Evolutionary conservation across 1,284 basidiomycete species (phyloP), one percentile per base, ranked within the genome.

Genomic region (Acaromyces ingoldii): DNA sequence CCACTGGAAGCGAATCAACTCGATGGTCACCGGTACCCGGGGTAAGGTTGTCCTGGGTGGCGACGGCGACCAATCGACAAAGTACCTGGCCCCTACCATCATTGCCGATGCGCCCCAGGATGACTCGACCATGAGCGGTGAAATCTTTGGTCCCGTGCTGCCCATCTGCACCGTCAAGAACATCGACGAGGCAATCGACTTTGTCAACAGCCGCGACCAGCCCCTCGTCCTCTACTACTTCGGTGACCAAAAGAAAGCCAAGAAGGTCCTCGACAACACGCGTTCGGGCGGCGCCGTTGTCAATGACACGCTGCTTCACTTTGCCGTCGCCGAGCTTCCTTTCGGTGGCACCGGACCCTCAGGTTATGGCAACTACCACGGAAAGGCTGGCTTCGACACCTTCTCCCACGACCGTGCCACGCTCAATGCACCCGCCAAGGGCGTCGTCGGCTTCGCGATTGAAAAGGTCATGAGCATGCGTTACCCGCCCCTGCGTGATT

Each of bases 161-260:
- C 85, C 89, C 5, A 81, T 95, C 47, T 79, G 93, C 0, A 82
- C 87, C 0, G 84, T 91, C 17, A 81, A 82, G 49, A 50, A 62
- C 34, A 49, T 70, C 33, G 50, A 66, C 40, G 56, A 62, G 11
- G 73, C 69, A 1, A 61, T 76, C 26, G 55, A 66, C 30, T 75
- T 74, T 38, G 68, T 77, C 60, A 75, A 76, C 57, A 58, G 58
- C 17, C 66, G 85, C 40, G 86, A 87, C 51, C 83, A 88, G 60
- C 87, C 89, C 2, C 80, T 91, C 6, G 82, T 84, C 0, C 76
- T 90, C 10, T 89, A 91, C 65, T 82, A 88, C 29, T 91, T 90
- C 77, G 80, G 85, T 1, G 75, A 81, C 49, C 81, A 85, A 64
- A 63, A 79, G 1, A 75, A 73, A 21, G 80, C 84, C 67, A 87